Percentiles rank a stretch among this genome's conserved stretches.
Conservation (phyloP, 495 filamentous ascomycete species). For the Penicillium canariense region DNA sequence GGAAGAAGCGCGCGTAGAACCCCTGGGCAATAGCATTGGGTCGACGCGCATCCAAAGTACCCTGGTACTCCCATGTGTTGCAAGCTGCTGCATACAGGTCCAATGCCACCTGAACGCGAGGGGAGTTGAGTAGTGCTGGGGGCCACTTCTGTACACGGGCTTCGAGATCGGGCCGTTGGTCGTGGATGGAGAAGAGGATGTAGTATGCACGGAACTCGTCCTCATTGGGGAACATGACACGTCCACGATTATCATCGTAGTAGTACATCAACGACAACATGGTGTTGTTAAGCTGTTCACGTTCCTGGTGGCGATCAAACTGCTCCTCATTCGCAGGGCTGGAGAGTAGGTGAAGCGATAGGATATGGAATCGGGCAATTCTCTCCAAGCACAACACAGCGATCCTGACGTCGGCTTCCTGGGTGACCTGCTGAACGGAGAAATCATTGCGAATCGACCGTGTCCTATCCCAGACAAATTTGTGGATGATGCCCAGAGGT, state of each 20-base stretch:
- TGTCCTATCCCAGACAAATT: slow-evolving; percentile 93
- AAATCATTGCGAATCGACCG: slow-evolving; percentile 92
- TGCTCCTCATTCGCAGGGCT: slow-evolving; percentile 60
- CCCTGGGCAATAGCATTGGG: slow-evolving; percentile 58
- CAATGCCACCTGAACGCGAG: slow-evolving; percentile 62
- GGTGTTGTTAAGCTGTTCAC: slow-evolving; percentile 87
- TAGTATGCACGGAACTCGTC: slow-evolving; percentile 88
- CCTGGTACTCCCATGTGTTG: slow-evolving; percentile 61
- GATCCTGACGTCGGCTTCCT: slow-evolving; percentile 61
- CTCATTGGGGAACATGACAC: slow-evolving; percentile 64
- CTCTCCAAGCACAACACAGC: slow-evolving; percentile 81
- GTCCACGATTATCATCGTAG: slow-evolving; percentile 70
- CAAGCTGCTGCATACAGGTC: slow-evolving; percentile 66
- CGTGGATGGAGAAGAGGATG: slow-evolving; percentile 77
- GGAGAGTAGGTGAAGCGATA: slow-evolving; percentile 81
- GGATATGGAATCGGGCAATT: slow-evolving; percentile 88
- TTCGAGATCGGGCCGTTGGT: slow-evolving; percentile 66
- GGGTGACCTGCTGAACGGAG: slow-evolving; percentile 77
- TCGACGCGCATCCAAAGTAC: slow-evolving; percentile 59
- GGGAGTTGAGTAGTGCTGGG: slow-evolving; percentile 49
- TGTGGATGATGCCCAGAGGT: slow-evolving; percentile 67
- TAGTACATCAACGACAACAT: slow-evolving; percentile 84
- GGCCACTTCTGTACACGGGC: slow-evolving; percentile 74
- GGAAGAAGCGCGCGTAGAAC: slow-evolving; percentile 71
- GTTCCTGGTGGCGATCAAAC: slow-evolving; percentile 87